Evolutionary conservation across 306 rosid species (phyloP), one percentile per base, ranked within the genome.

Genomic region (Albizia julibrissin): DNA sequence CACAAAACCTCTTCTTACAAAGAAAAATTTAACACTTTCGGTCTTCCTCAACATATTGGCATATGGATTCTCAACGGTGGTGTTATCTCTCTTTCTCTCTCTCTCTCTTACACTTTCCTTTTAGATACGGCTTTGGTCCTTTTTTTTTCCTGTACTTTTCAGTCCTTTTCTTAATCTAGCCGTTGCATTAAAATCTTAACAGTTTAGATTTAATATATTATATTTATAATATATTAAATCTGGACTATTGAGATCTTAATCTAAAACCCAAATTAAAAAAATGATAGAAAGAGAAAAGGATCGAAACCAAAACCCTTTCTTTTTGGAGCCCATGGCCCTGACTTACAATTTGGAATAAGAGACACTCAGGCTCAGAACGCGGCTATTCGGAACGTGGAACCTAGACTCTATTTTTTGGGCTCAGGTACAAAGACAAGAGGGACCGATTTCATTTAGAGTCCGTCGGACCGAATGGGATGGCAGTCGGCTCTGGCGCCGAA

Each of bases 41-140:
- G 34, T 18, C 14, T 91, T 89, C 80, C 98, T 90, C 93, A 87
- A 29, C 78, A 71, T 54, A 86, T 89, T 93, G 87, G 98, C 66
- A 86, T 89, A 84, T 82, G 84, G 84, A 73, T 75, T 80, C 69
- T 83, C 3, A 18, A 24, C 11, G 33, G 29, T 42, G 1, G 24
- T 7, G 22, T 67, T n/a, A n/a, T n/a, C n/a, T n/a, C n/a, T n/a
- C n/a, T 75, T 39, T 84, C 59, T 50, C 52, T 6, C 18, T 44
- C 75, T 87, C 82, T 79, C 52, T 1, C 37, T 11, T 82, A 77
- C 16, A 75, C 80, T 81, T 29, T 64, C 37, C 6, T n/a, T n/a
- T n/a, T n/a, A n/a, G n/a, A n/a, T n/a, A n/a, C n/a, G n/a, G n/a
- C n/a, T n/a, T n/a, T n/a, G n/a, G n/a, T n/a, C n/a, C n/a, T n/a